Base-by-base conservation (phyloP, 176 grass and related monocot species). In the Thinopyrum elongatum region DNA sequence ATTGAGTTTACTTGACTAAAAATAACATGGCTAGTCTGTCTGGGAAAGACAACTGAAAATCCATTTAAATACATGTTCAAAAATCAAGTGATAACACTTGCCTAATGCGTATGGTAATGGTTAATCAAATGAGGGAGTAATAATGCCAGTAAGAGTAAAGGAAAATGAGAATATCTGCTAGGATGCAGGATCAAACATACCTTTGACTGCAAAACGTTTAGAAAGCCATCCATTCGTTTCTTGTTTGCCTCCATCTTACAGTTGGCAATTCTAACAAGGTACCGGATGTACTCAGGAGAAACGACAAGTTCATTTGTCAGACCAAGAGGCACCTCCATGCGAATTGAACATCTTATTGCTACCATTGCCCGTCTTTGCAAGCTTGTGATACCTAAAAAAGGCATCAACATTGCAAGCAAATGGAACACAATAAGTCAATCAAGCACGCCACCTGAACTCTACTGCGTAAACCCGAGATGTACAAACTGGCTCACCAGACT, bases 311-410 rank as follows among this genome's bases (percentile, higher is more conserved):
- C 72, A 71, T 63, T 70, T n/a, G 72, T 83, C 64, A 88, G 83
- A 19, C 95, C 95, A 28, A 95, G 90, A 41, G 95, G 95, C 44
- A 98, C 95, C 80, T 98, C 95, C 93, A 98, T 91, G 57, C 90
- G 91, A 79, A 98, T 98, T 19, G 95, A 98, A 85, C 91, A 94
- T 82, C 91, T 83, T 90, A 98, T 84, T 82, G 95, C 93, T 29
- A 95, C 89, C 93, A 98, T 98, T 12, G 88, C 77, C 76, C 95
- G 91, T 61, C 87, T 98, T 58, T 89, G 91, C 80, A 95, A 80
- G 39, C 91, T 92, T 76, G 95, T 95, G 83, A 98, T 93, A 75
- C 95, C 95, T 98, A 82, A 42, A 82, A 87, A 82, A 33, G 41
- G 66, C 62, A 55, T 29, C 30, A 62, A 77, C 41, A 74, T 21